These are phyloP conservation scores for Fraxinus quadrangulata DNA, from an alignment of 257 asterid species.

Conservation along the genomic window DNA sequence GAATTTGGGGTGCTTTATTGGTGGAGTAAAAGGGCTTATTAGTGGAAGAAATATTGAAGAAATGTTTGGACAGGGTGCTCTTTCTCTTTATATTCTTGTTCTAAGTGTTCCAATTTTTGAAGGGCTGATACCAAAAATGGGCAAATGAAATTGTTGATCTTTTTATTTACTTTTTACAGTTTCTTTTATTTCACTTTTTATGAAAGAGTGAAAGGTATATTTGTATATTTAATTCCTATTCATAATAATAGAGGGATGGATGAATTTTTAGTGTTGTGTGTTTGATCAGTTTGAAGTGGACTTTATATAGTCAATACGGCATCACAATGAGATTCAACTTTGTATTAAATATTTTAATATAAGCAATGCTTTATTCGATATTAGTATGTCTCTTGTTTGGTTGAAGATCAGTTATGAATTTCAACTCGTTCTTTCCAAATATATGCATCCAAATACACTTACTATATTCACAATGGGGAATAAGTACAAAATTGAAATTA, in stretches of 20 bases:
- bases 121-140: slow-evolving; percentile 55
- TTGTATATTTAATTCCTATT: neutral
- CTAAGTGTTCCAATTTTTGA: slow-evolving; percentile 68
- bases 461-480: no score
- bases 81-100: slow-evolving; percentile 53
- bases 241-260: neutral
- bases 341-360: no score
- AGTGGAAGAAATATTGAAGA: slow-evolving; percentile 41
- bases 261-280: neutral
- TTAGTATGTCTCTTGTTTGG: no score
- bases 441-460: no score
- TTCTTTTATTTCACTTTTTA: neutral
- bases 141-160: slow-evolving; percentile 33
- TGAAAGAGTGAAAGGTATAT: slow-evolving; percentile 19
- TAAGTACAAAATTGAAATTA: no score
- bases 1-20: slow-evolving; percentile 54
- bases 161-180: neutral
- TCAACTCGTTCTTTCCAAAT: no score
- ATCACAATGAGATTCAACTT: no score
- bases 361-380: no score
- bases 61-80: slow-evolving; percentile 69
- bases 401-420: no score
- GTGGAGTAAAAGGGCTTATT: slow-evolving; percentile 54
- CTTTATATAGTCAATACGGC: no score
- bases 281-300: neutral